Evolutionary conservation across 495 filamentous ascomycete genomes (phyloP).

Genomic region (Aspergillus mulundensis): DNA sequence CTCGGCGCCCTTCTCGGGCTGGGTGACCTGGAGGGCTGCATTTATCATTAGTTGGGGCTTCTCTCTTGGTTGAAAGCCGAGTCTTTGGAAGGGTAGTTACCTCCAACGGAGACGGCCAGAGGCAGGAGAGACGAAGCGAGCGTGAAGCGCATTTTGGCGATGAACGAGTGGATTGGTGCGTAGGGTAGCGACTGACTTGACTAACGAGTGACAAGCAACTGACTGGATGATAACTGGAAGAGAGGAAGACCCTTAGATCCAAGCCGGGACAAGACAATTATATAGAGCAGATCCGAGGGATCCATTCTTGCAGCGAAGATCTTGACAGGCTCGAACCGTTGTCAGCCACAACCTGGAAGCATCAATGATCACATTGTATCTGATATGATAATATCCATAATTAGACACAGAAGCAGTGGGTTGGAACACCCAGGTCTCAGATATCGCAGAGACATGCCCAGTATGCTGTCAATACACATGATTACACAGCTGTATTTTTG

Average conservation of each 20-base stretch:
- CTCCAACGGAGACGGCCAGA: background rate
- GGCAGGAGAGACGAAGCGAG: background rate
- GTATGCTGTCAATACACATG: background rate
- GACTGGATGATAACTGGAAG: too few species aligned
- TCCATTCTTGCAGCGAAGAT: background rate
- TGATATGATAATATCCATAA: background rate
- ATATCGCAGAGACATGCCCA: background rate
- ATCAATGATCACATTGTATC: background rate
- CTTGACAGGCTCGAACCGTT: background rate
- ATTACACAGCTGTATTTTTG: background rate
- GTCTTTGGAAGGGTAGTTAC: too few species aligned
- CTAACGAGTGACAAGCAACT: background rate
- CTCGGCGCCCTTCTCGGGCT: constrained; percentile 28
- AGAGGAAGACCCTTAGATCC: background rate
- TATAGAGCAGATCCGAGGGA: background rate
- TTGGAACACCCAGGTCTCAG: background rate
- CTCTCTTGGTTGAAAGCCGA: too few species aligned
- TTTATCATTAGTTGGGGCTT: background rate
- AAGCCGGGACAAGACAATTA: background rate
- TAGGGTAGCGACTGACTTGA: background rate
- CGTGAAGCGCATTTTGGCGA: background rate
- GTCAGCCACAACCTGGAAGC: background rate
- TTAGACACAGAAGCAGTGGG: background rate
- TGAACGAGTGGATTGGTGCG: background rate
- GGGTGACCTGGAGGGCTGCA: constrained; percentile 31